Base-by-base conservation (phyloP, 2,329 filamentous ascomycete species). In the Trichoderma sp. region DNA sequence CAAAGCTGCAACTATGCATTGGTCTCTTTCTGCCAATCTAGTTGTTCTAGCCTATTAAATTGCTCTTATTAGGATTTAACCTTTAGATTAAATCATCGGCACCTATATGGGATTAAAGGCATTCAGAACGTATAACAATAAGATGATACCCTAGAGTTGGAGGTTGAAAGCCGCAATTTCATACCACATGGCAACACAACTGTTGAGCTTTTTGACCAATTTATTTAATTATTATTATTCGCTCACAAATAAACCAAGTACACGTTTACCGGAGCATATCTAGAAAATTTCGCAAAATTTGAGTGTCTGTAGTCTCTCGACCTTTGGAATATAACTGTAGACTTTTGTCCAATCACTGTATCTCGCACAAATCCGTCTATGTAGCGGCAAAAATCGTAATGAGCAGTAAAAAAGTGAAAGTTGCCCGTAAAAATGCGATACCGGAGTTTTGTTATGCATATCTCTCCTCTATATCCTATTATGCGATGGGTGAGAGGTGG, bases 401-500 rank as follows among this genome's bases (percentile, higher is more conserved):
- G 7, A n/a, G 19, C 19, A 43, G 16, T 19, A n/a, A 8, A 8
- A 1, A 8, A n/a, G 3, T 43, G 2, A 19, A 43, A 4, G 1
- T 19, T 1, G 4, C 7, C 6, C 8, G 40, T n/a, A n/a, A 43
- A 43, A 43, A 3, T 4, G 40, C 8, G 14, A 7, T 3, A 43
- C 7, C 2, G 40, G 5, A 43, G 10, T 2, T 4, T 43, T 8
- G 8, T 19, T 8, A n/a, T n/a, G 16, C 29, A 6, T 31, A 16
- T 31, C 7, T 27, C 10, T 29, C 4, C 14, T n/a, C 16, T 47
- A n/a, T 10, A 6, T 43, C 7, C 16, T 4, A 8, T n/a, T 10
- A 43, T 43, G 84, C 5, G 74, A 75, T 29, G 80, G 79, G 35
- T 89, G 87, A 86, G 87, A 89, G 75, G 81, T 89, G 14, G 86